Percentiles rank a stretch among this genome's conserved stretches.
These are phyloP conservation scores for Suillus cothurnatus DNA, from an alignment of 768 basidiomycete species.

Conservation along the genomic window DNA sequence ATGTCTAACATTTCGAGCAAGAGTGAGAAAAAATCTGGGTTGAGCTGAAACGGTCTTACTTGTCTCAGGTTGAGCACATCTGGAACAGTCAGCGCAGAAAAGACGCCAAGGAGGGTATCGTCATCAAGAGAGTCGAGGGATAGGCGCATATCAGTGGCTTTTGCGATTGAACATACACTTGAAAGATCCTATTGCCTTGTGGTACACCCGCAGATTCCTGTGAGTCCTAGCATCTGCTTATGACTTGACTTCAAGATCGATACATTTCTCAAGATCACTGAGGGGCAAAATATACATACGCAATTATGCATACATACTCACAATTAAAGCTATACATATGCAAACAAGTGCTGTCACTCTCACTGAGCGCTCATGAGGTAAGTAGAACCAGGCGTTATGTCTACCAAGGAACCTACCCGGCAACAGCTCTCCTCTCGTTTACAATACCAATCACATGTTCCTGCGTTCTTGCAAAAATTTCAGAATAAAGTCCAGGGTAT, in stretches of 20 bases:
- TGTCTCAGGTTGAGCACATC: constrained; percentile 45
- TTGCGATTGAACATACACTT: neutral
- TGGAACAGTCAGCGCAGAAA: constrained; percentile 38
- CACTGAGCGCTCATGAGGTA: neutral
- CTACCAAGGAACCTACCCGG: constrained; percentile 64
- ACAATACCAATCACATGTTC: constrained; percentile 60
- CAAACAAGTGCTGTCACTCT: neutral
- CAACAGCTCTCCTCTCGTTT: constrained; percentile 74
- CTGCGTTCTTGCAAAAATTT: constrained; percentile 66
- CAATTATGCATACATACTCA: neutral
- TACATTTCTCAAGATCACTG: neutral
- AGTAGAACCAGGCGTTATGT: constrained; percentile 23
- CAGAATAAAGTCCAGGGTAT: constrained; percentile 63
- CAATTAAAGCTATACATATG: neutral
- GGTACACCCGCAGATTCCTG: neutral
- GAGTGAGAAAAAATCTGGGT: neutral
- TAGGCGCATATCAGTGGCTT: constrained; percentile 13
- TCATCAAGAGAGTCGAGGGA: constrained; percentile 34
- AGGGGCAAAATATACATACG: neutral
- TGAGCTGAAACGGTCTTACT: constrained; percentile 32
- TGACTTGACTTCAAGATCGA: neutral
- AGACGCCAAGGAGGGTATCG: constrained; percentile 41
- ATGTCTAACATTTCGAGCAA: constrained; percentile 41
- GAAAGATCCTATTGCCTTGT: neutral
- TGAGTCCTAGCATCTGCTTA: neutral